Percentiles rank a stretch among this genome's conserved stretches.
These are phyloP conservation scores for Evernia prunastri DNA, from an alignment of 495 filamentous ascomycete species.

Conservation along the genomic window DNA sequence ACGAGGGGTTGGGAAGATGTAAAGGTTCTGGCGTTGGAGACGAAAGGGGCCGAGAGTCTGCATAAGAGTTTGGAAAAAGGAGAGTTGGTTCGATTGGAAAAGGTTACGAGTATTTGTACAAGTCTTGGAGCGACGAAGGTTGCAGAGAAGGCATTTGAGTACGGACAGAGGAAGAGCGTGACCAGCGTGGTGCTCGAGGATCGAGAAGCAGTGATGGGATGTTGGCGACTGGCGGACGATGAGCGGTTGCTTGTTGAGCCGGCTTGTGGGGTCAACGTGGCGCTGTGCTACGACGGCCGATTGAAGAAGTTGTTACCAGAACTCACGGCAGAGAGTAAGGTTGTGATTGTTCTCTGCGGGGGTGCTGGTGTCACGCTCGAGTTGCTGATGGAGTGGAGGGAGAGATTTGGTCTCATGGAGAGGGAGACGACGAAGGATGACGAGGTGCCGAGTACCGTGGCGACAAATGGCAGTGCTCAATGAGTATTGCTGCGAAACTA, in stretches of 20 bases:
- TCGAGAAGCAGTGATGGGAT: constrained; percentile 70
- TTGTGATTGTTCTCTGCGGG: constrained; percentile 84
- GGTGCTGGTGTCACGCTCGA: constrained; percentile 69
- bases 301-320: constrained; percentile 54
- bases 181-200: constrained; percentile 68
- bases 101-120: constrained; percentile 75
- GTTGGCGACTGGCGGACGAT: constrained; percentile 71
- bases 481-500: background rate
- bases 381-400: constrained; percentile 56
- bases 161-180: constrained; percentile 48
- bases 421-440: constrained; percentile 10
- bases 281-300: constrained; percentile 55
- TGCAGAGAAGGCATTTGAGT: constrained; percentile 62
- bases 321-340: constrained; percentile 52
- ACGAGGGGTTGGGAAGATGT: constrained; percentile 32
- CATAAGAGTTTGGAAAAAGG: constrained; percentile 52
- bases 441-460: constrained; percentile 17
- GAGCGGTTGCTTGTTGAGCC: constrained; percentile 74
- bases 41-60: constrained; percentile 70
- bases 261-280: constrained; percentile 73
- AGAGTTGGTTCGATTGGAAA: constrained; percentile 57
- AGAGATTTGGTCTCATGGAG: constrained; percentile 41
- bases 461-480: background rate
- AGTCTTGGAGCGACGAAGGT: constrained; percentile 72
- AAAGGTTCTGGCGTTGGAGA: constrained; percentile 74